Percentiles rank a stretch among this genome's conserved stretches.
These are phyloP conservation scores for Serendipita vermifera DNA, from an alignment of 768 basidiomycete genomes.

Conservation along the genomic window DNA sequence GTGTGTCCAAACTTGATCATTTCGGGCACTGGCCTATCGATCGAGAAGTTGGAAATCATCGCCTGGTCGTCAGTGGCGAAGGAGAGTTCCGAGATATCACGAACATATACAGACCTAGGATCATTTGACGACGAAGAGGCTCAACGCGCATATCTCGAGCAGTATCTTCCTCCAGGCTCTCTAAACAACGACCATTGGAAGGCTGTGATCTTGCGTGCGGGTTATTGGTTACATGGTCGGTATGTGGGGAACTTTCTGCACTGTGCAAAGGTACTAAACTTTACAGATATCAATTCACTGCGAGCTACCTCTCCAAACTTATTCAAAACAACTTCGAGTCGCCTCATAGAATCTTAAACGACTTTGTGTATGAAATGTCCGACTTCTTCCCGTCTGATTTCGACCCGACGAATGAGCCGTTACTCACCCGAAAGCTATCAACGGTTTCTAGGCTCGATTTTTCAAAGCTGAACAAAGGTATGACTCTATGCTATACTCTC, in stretches of 20 bases:
- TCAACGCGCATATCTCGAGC: background rate
- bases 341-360: background rate
- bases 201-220: background rate
- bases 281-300: background rate
- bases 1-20: background rate
- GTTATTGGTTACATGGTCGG: background rate
- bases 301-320: background rate
- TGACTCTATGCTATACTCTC: background rate
- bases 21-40: background rate
- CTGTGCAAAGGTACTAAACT: background rate
- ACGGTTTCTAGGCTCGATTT: background rate
- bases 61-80: background rate
- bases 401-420: no score
- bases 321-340: background rate
- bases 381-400: no score
- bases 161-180: background rate
- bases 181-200: background rate
- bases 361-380: background rate
- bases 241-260: background rate
- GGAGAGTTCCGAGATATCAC: background rate
- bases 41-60: background rate
- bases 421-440: no score
- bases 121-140: background rate
- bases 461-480: background rate
- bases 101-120: background rate